These are phyloP conservation scores for Pythium sp. DNA, from an alignment of 352 stramenopile species.

Conservation along the genomic window DNA sequence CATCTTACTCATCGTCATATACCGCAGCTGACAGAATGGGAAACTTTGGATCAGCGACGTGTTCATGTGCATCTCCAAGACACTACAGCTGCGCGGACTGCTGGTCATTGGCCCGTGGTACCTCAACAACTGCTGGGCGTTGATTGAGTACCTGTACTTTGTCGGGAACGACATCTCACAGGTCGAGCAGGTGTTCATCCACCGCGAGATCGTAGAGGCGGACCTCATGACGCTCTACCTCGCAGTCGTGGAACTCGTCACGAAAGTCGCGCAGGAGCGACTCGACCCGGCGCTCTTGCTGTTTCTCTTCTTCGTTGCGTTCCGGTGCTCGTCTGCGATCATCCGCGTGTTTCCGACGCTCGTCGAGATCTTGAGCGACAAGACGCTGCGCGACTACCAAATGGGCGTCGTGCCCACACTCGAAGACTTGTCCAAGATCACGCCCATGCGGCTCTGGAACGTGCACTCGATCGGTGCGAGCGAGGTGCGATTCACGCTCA, in stretches of 20 bases:
- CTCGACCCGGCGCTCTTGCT: slow-evolving; percentile 34
- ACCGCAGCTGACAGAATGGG: slow-evolving; percentile 25
- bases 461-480: not conserved
- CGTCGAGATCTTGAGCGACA: not conserved
- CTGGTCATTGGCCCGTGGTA: slow-evolving; percentile 29
- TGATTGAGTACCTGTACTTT: slow-evolving; percentile 29
- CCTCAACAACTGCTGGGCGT: slow-evolving; percentile 35
- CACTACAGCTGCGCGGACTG: slow-evolving; percentile 31
- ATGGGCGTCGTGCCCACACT: slow-evolving; percentile 1
- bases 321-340: slow-evolving; percentile 17
- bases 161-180: slow-evolving; percentile 25
- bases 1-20: slow-evolving; percentile 32
- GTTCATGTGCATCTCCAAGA: slow-evolving; percentile 36
- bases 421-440: slow-evolving; percentile 6
- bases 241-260: slow-evolving; percentile 24
- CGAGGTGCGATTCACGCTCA: slow-evolving; percentile 2
- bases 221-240: slow-evolving; percentile 38
- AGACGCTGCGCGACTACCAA: slow-evolving; percentile 10
- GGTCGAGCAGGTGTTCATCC: slow-evolving; percentile 28
- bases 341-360: not conserved
- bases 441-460: slow-evolving; percentile 18
- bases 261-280: slow-evolving; percentile 28
- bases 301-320: slow-evolving; percentile 25
- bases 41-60: slow-evolving; percentile 40
- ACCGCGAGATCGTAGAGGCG: slow-evolving; percentile 23